A percentile compares a stretch with the other conserved stretches of the same genome.
These are phyloP conservation scores for Ajuga chamaepitys DNA, from an alignment of 257 asterid species.

Conservation along the genomic window DNA sequence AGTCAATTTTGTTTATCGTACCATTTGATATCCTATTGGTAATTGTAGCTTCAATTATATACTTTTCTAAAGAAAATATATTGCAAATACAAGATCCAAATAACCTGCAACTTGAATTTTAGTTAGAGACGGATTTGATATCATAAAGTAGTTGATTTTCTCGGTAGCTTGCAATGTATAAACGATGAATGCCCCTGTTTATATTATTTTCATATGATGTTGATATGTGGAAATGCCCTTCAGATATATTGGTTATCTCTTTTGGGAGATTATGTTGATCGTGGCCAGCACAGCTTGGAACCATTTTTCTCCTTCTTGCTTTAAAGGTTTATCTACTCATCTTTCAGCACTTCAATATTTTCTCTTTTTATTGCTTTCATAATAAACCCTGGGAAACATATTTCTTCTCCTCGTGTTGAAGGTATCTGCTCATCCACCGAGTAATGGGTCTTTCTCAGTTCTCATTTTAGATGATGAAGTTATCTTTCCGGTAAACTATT, in stretches of 20 bases:
- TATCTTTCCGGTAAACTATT: slow-evolving; percentile 6
- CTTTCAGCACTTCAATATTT: neutral
- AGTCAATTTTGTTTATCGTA: no score
- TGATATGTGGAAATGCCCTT: slow-evolving; percentile 26
- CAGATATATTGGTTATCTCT: slow-evolving; percentile 96
- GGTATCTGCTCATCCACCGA: neutral
- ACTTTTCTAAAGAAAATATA: no score
- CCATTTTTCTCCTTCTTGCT: slow-evolving; percentile 88
- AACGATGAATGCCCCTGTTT: no score
- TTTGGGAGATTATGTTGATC: slow-evolving; percentile 99
- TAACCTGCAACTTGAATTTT: no score
- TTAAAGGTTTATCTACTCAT: slow-evolving; percentile 52
- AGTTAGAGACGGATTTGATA: no score
- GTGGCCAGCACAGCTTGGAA: slow-evolving; percentile 99
- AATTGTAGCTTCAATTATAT: no score
- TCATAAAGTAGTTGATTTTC: no score
- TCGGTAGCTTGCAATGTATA: no score
- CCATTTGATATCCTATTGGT: no score
- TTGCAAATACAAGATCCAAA: no score
- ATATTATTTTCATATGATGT: slow-evolving; percentile 10
- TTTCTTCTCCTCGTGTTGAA: neutral
- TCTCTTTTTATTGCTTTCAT: neutral
- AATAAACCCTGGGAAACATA: neutral
- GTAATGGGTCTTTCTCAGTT: neutral
- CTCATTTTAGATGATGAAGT: neutral